Base-by-base conservation (phyloP, 225 moss, liverwort and hornwort species). In the Neckera pumila region DNA sequence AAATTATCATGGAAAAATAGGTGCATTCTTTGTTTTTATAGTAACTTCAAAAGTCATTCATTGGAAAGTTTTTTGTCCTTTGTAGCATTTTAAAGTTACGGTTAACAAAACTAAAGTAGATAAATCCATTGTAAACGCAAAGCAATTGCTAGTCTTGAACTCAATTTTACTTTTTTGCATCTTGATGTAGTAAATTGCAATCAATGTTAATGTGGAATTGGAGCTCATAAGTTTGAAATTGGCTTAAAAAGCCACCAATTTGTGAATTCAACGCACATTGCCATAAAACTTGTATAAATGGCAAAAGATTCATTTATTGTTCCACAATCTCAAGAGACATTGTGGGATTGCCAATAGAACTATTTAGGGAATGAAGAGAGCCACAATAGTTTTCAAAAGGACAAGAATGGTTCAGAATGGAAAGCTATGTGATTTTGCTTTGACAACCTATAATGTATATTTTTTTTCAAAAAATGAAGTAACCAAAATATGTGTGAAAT, bases 101-200 rank as follows among this genome's bases (percentile, higher is more conserved):
- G 20, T 4, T 33, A 2, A 12, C 0, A 33, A 33, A 31, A 33
- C 0, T 47, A 19, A 31, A 30, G 19, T 31, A 75, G 20, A 1
- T 7, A 49, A 75, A 31, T 0, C 33, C 12, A 49, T 4, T 31
- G 2, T 33, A 0, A 20, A 47, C 2, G 0, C 75, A 12, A 49
- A 49, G 18, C 12, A 49, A 49, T 49, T 49, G n/a, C n/a, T 45
- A 30, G 2, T 45, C 27, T 18, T 73, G 1, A 17, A 6, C 0
- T 14, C 10, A 45, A 28, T 14, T 73, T 47, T 1, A 6, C 17
- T 45, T 0, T 30, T 3, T 30, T 30, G 3, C 10, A 45, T 17
- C 6, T 72, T 45, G 3, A 21, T 51, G 2, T 51, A 22, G 34
- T 22, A 34, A 34, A 49, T 51, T 76, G 13, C 3, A 34, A 0